These are phyloP conservation scores for Phyllosticta citrichinensis DNA, from an alignment of 2,329 filamentous ascomycete genomes.

Conservation along the genomic window DNA sequence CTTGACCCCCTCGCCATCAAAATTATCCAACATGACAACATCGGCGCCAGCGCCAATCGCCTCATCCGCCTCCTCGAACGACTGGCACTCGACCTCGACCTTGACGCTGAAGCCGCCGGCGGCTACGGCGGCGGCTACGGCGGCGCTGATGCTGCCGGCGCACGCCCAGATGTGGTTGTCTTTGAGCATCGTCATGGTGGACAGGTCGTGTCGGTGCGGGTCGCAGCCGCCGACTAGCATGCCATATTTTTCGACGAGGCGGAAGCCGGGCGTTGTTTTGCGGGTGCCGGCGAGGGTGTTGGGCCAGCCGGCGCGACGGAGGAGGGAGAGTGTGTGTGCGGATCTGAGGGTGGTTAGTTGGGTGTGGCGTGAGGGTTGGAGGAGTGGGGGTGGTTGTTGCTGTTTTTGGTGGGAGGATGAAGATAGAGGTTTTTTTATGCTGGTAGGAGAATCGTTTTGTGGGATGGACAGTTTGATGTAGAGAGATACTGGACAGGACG, in stretches of 20 bases:
- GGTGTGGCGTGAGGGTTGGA: background rate
- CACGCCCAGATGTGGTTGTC: slow-evolving; percentile 97
- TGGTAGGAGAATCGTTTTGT: background rate
- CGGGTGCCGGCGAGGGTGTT: slow-evolving; percentile 87
- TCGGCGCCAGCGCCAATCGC: slow-evolving; percentile 86
- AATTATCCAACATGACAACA: slow-evolving; percentile 97
- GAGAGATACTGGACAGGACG: too few relatives aligned
- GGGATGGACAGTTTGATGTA: too few relatives aligned
- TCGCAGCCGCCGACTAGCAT: slow-evolving; percentile 93
- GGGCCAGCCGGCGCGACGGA: slow-evolving; percentile 57
- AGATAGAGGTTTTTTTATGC: background rate
- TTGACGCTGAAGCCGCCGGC: slow-evolving; percentile 86
- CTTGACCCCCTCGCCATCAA: slow-evolving; percentile 68
- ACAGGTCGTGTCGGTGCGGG: slow-evolving; percentile 78
- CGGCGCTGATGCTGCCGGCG: slow-evolving; percentile 69
- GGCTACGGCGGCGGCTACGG: slow-evolving; percentile 72
- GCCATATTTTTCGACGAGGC: slow-evolving; percentile 94
- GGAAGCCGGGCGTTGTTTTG: slow-evolving; percentile 94
- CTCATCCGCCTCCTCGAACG: slow-evolving; percentile 77
- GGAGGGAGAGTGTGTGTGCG: slow-evolving; percentile 38
- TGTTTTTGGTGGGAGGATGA: too few relatives aligned
- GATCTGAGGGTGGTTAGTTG: slow-evolving; percentile 21
- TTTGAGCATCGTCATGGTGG: slow-evolving; percentile 95
- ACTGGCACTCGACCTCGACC: slow-evolving; percentile 92
- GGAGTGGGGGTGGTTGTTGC: too few relatives aligned